Conservation (phyloP, 2,329 filamentous ascomycete genomes). For the Scopulariopsis brevicaulis region DNA sequence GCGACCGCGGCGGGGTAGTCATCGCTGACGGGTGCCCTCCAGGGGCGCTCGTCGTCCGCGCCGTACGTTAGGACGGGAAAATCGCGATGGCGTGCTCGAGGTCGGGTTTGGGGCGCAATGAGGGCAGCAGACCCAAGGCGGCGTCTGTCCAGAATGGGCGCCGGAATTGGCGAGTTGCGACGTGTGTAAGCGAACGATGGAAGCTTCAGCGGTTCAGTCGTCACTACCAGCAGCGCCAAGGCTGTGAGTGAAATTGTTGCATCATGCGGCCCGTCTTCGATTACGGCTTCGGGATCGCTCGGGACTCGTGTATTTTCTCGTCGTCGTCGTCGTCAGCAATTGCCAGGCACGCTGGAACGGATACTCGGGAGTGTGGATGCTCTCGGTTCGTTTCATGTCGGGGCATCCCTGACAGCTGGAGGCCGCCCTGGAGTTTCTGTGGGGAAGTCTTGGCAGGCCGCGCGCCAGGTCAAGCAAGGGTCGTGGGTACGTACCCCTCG, state of each 20-base stretch:
- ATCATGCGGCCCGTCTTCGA: not conserved
- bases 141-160: not conserved
- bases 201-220: not conserved
- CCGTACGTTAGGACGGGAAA: not conserved
- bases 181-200: not conserved
- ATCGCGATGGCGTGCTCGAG: not conserved
- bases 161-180: not conserved
- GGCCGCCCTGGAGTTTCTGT: not conserved
- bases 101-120: not conserved
- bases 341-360: not conserved
- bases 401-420: not conserved
- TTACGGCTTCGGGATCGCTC: not conserved
- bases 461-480: not conserved
- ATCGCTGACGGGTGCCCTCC: constrained; percentile 33
- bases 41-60: constrained; percentile 16
- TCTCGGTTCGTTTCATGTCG: not conserved
- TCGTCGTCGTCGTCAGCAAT: not conserved
- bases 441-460: too few species aligned
- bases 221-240: not conserved
- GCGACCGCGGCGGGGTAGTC: constrained; percentile 59
- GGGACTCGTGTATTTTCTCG: not conserved
- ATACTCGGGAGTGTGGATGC: not conserved
- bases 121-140: not conserved
- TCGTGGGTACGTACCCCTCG: not conserved
- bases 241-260: not conserved